Conservation (phyloP, 495 filamentous ascomycete genomes). For the Pseudoneurospora amorphoporcata region DNA sequence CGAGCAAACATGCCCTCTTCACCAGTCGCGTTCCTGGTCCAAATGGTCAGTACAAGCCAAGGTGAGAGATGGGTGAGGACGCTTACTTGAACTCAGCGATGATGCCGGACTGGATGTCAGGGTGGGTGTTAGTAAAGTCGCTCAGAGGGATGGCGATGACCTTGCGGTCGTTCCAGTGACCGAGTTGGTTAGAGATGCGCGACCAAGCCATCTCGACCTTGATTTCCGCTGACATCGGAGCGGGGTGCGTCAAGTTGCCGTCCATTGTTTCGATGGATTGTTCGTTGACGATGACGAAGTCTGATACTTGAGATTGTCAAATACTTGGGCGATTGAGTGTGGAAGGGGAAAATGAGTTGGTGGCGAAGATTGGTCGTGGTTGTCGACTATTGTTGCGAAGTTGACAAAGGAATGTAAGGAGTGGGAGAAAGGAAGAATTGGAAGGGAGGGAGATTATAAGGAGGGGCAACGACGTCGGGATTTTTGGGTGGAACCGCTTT, state of each 20-base stretch:
- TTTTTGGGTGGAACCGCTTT: background rate
- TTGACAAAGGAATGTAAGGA: background rate
- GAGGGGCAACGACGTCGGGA: background rate
- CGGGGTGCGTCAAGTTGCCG: background rate
- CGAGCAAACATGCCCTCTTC: background rate
- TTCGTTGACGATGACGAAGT: background rate
- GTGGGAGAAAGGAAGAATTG: background rate
- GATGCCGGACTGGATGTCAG: background rate
- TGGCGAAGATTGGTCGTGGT: background rate
- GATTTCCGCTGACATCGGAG: background rate
- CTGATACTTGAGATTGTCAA: background rate
- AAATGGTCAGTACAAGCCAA: background rate
- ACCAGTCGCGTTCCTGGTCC: background rate
- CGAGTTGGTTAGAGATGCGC: conserved; percentile 9
- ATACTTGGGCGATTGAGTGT: background rate
- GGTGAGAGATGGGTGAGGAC: background rate
- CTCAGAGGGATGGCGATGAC: conserved; percentile 9
- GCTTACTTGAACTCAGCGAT: background rate
- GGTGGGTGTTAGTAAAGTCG: background rate
- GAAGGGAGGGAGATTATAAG: background rate
- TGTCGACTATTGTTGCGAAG: background rate
- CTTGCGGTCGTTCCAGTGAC: conserved; percentile 10
- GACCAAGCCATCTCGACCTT: background rate
- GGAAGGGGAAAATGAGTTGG: background rate
- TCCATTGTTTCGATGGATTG: background rate